Evolutionary conservation across 225 moss, liverwort and hornwort genomes (phyloP).

Genomic region (Pseudisothecium myosuroides): DNA sequence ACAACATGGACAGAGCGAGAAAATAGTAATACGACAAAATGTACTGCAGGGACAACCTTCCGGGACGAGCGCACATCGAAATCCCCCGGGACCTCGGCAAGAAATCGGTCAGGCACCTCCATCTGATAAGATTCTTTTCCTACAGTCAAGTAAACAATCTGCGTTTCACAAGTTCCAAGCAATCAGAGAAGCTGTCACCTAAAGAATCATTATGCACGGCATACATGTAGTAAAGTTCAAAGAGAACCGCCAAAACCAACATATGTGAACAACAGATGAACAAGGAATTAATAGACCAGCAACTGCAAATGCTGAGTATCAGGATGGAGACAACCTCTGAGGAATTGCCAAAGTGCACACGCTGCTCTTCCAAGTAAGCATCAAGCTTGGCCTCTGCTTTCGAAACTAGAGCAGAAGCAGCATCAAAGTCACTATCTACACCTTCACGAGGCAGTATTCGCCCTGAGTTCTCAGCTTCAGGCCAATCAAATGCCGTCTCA

Average conservation of each 20-base stretch:
- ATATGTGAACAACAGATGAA: not conserved
- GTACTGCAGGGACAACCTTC: slow-evolving; percentile 44
- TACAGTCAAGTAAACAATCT: slow-evolving; percentile 83
- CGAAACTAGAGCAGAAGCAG: slow-evolving; percentile 45
- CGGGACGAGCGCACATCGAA: slow-evolving; percentile 89
- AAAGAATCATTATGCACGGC: not conserved
- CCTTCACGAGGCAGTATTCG: slow-evolving; percentile 80
- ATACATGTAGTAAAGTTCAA: not conserved
- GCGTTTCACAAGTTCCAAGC: slow-evolving; percentile 10
- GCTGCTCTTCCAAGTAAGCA: slow-evolving; percentile 70
- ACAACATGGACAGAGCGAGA: not conserved
- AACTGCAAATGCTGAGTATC: not conserved
- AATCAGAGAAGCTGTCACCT: not conserved
- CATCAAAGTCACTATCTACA: slow-evolving; percentile 75
- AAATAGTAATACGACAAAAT: not conserved
- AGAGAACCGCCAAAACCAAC: not conserved
- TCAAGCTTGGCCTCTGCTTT: slow-evolving; percentile 49
- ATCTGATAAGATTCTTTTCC: slow-evolving; percentile 91
- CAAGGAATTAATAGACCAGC: not conserved
- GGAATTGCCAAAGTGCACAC: slow-evolving; percentile 57
- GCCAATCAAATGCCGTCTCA: slow-evolving; percentile 75
- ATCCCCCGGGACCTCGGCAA: slow-evolving; percentile 57
- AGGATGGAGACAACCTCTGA: slow-evolving; percentile 42
- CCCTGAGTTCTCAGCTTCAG: slow-evolving; percentile 82
- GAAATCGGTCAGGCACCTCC: slow-evolving; percentile 80